phyloP scores from a whole-genome alignment of 1,284 basidiomycete species.

The Ustilago trichophora region DNA sequence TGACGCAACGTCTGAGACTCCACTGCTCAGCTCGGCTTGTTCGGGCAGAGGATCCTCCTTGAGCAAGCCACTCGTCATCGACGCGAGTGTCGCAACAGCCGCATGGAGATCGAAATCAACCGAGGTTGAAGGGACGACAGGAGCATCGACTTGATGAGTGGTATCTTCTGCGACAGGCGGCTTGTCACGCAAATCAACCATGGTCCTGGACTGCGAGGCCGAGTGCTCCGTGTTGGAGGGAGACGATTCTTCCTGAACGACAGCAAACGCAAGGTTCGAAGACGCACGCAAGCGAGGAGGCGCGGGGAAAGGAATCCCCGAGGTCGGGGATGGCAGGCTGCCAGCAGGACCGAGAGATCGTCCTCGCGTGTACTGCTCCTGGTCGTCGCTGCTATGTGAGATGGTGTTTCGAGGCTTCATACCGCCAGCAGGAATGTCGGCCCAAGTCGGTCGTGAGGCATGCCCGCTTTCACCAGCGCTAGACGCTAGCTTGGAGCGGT shows the following conservation, averaged over 20 bases:
- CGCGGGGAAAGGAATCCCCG: constrained; percentile 24
- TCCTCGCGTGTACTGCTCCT: constrained; percentile 39
- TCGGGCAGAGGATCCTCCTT: constrained; percentile 8
- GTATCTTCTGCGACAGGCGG: neutral
- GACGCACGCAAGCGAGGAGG: constrained; percentile 35
- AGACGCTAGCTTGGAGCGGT: neutral
- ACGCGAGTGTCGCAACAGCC: constrained; percentile 2
- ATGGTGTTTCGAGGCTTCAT: constrained; percentile 28
- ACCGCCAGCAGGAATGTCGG: constrained; percentile 17
- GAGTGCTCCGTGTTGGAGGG: constrained; percentile 39
- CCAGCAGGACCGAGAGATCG: constrained; percentile 36
- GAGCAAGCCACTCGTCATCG: constrained; percentile 7
- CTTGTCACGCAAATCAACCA: constrained; percentile 22
- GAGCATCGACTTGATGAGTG: neutral
- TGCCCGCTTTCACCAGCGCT: neutral
- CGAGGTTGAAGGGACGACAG: neutral
- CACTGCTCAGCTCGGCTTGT: constrained; percentile 7
- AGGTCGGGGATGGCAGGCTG: constrained; percentile 6
- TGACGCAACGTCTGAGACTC: constrained; percentile 16
- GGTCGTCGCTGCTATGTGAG: constrained; percentile 38
- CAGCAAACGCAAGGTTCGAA: constrained; percentile 42
- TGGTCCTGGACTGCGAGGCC: constrained; percentile 27
- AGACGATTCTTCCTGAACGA: constrained; percentile 43
- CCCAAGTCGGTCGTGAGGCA: constrained; percentile 21
- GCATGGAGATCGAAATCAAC: constrained; percentile 11